phyloP scores from a whole-genome alignment of 2,329 filamentous ascomycete genomes.

The Alternaria ventricosa region DNA sequence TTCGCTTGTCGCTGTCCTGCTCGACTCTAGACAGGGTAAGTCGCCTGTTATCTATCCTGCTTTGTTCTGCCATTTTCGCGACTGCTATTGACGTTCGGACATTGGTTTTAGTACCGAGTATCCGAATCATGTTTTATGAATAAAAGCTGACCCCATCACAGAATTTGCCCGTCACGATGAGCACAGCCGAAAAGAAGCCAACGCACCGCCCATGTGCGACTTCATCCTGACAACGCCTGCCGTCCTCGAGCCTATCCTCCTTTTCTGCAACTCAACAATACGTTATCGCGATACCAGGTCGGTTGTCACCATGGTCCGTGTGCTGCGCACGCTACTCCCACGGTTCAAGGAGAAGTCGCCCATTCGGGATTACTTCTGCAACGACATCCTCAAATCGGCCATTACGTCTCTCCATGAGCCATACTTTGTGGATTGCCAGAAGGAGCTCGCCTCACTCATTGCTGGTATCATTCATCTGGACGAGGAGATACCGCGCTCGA shows the following conservation, averaged over 20 bases:
- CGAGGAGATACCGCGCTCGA: conserved; percentile 71
- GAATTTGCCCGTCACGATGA: conserved; percentile 42
- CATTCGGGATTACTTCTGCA: conserved; percentile 88
- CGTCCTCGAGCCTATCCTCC: conserved; percentile 84
- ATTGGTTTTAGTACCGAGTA: neutral
- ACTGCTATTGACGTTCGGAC: neutral
- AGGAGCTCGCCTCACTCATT: conserved; percentile 87
- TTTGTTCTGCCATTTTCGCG: neutral
- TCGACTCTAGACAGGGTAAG: conserved; percentile 68
- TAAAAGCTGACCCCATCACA: conserved; percentile 9
- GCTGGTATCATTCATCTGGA: conserved; percentile 84
- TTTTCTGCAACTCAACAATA: conserved; percentile 91
- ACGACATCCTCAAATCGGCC: conserved; percentile 86
- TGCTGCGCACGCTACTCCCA: conserved; percentile 84
- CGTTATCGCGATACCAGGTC: conserved; percentile 89
- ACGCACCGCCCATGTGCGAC: conserved; percentile 71
- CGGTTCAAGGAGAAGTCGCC: conserved; percentile 68
- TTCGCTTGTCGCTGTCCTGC: conserved; percentile 85
- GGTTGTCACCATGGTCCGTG: conserved; percentile 81
- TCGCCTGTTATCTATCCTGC: neutral
- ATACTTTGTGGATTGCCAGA: conserved; percentile 96
- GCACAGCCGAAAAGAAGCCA: conserved; percentile 43
- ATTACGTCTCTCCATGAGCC: conserved; percentile 91
- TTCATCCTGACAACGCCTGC: conserved; percentile 81
- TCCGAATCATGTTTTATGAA: neutral